Evolutionary conservation across 2,329 filamentous ascomycete genomes (phyloP).

Genomic region (Arthrobotrys iridis): DNA sequence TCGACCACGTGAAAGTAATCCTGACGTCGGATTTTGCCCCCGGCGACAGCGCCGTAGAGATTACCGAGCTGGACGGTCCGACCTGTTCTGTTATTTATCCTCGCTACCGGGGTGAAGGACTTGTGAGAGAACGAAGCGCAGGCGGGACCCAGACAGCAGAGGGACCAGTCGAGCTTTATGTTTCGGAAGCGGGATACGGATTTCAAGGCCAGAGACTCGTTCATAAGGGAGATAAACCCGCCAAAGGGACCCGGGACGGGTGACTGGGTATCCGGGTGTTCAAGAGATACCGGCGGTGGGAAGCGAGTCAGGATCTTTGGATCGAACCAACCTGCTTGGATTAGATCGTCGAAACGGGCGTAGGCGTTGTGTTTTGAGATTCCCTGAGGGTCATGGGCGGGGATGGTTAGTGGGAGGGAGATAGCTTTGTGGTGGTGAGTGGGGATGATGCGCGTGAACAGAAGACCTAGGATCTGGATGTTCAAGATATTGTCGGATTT

Average conservation of each 20-base stretch:
- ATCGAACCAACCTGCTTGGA: slow-evolving; percentile 31
- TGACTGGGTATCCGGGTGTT: neutral
- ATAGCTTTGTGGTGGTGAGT: slow-evolving; percentile 1
- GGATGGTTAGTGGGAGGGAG: slow-evolving; percentile 13
- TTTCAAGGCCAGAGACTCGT: slow-evolving; percentile 36
- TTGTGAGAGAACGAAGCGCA: neutral
- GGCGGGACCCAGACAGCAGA: slow-evolving; percentile 3
- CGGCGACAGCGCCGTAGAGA: slow-evolving; percentile 14
- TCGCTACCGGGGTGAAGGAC: slow-evolving; percentile 22
- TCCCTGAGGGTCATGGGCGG: neutral
- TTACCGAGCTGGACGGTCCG: slow-evolving; percentile 22
- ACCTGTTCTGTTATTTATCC: slow-evolving; percentile 24
- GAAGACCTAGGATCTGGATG: slow-evolving; percentile 35
- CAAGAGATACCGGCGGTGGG: slow-evolving; percentile 22
- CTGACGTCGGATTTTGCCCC: slow-evolving; percentile 19
- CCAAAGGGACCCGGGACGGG: slow-evolving; percentile 37
- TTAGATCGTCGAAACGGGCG: neutral
- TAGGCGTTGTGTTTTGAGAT: neutral
- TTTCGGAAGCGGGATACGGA: neutral
- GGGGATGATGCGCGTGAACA: slow-evolving; percentile 16
- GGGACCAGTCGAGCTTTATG: slow-evolving; percentile 30
- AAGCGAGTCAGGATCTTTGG: neutral
- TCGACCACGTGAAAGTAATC: slow-evolving; percentile 25
- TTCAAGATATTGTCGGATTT: slow-evolving; percentile 49
- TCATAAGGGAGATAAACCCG: slow-evolving; percentile 24